Conservation (phyloP, 208 protist species). For the Wallacemonas collosoma region DNA sequence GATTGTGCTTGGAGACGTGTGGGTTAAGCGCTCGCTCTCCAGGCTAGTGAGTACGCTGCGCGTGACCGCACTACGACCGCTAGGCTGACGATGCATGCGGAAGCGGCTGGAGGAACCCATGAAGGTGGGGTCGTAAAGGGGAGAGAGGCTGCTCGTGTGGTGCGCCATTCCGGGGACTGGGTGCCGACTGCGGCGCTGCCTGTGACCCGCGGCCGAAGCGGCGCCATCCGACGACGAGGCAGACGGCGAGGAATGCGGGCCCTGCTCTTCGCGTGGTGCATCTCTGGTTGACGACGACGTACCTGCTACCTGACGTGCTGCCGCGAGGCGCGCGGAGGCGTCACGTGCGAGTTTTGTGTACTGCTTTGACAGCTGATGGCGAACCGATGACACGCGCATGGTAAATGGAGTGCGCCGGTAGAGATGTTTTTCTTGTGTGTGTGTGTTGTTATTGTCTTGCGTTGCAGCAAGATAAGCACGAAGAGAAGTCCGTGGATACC, state of each 20-base stretch:
- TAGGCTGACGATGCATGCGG: slow-evolving; percentile 21
- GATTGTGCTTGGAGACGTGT: slow-evolving; percentile 52
- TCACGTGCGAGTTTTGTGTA: slow-evolving; percentile 1
- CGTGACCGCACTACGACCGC: slow-evolving; percentile 20
- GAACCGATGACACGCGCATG: neutral
- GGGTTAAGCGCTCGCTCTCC: slow-evolving; percentile 62
- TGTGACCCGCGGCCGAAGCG: no score
- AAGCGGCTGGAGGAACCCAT: slow-evolving; percentile 77
- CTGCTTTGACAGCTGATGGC: neutral
- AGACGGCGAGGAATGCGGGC: no score
- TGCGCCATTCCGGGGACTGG: neutral
- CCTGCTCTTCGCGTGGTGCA: neutral
- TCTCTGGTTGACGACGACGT: neutral
- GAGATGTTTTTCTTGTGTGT: neutral
- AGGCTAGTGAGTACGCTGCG: slow-evolving; percentile 38
- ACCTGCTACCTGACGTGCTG: neutral
- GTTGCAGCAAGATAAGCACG: no score
- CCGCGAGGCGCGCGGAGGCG: neutral
- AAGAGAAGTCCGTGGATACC: no score
- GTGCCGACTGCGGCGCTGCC: neutral
- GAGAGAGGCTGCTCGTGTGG: neutral
- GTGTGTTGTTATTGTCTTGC: neutral
- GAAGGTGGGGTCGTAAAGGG: slow-evolving; percentile 47
- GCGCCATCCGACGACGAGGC: no score
- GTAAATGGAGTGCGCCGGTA: no score